Evolutionary conservation across 345 rosid genomes (phyloP).

Genomic region (Streptanthus diversifolius): DNA sequence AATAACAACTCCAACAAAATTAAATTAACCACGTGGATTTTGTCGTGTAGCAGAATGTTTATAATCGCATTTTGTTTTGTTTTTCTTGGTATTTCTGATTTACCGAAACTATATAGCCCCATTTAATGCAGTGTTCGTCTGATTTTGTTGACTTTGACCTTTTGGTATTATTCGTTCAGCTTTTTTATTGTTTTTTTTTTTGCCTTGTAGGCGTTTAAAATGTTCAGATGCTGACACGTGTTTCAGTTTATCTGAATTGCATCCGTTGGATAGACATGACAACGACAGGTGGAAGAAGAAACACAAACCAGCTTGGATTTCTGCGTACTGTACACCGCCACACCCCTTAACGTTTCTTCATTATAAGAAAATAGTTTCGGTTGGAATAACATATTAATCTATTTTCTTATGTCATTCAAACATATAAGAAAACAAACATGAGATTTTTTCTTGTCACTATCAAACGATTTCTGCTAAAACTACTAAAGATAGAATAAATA

Average conservation of each 20-base stretch:
- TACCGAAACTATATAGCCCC: neutral
- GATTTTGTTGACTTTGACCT: constrained; percentile 31
- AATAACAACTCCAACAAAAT: neutral
- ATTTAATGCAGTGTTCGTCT: constrained; percentile 23
- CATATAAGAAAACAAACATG: neutral
- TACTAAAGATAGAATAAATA: too few species aligned
- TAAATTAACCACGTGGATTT: neutral
- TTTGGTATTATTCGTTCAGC: constrained; percentile 7
- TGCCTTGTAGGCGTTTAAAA: constrained; percentile 23
- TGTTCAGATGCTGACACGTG: constrained; percentile 17
- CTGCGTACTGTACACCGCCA: constrained; percentile 22
- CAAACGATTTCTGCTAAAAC: neutral
- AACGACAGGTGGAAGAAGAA: constrained; percentile 15
- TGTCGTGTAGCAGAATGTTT: constrained; percentile 47
- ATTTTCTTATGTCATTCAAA: neutral
- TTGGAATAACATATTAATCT: neutral
- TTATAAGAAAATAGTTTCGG: neutral
- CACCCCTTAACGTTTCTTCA: neutral
- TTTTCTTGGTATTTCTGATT: constrained; percentile 5
- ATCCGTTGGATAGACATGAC: constrained; percentile 4
- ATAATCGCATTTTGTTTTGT: constrained; percentile 24
- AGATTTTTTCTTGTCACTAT: neutral
- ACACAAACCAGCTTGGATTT: constrained; percentile 22
- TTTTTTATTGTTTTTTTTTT: constrained; percentile 14
- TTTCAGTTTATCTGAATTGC: neutral